These are phyloP conservation scores for Collybia mongolica DNA, from an alignment of 768 basidiomycete genomes.

Conservation along the genomic window DNA sequence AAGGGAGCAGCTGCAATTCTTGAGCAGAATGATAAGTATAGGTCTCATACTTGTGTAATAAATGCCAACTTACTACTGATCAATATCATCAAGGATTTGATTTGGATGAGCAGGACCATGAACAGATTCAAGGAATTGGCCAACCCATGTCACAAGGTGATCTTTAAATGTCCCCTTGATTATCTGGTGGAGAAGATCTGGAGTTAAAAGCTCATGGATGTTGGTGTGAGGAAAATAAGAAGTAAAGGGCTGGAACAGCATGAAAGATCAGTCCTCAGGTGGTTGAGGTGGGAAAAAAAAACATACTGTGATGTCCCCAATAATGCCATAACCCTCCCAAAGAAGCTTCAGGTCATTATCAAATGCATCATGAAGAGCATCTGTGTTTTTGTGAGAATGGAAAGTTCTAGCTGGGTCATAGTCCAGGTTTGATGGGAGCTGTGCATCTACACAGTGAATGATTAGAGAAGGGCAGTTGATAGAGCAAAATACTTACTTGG, in stretches of 20 bases:
- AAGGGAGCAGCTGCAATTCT: slow-evolving; percentile 7
- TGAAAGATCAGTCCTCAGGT: not conserved
- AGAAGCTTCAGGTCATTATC: slow-evolving; percentile 8
- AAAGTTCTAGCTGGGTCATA: not conserved
- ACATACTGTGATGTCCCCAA: slow-evolving; percentile 9
- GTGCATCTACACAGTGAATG: slow-evolving; percentile 10
- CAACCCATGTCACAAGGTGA: slow-evolving; percentile 32
- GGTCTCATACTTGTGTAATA: too few relatives aligned
- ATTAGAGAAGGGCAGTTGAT: not conserved
- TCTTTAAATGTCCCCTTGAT: slow-evolving; percentile 37
- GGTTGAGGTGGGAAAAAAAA: slow-evolving; percentile 9
- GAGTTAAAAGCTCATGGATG: slow-evolving; percentile 25
- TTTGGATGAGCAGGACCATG: slow-evolving; percentile 13
- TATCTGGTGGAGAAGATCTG: slow-evolving; percentile 29
- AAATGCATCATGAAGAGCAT: slow-evolving; percentile 12
- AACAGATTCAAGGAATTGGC: slow-evolving; percentile 16
- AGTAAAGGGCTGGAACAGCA: slow-evolving; percentile 9
- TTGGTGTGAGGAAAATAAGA: slow-evolving; percentile 14
- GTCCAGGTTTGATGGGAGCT: slow-evolving; percentile 9
- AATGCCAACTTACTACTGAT: slow-evolving; percentile 30
- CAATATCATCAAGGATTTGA: slow-evolving; percentile 31
- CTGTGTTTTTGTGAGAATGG: slow-evolving; percentile 13
- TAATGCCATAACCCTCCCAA: slow-evolving; percentile 26
- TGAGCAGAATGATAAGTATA: too few relatives aligned
- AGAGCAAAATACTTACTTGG: slow-evolving; percentile 17